A percentile compares a stretch with the other conserved stretches of the same genome.
Evolutionary conservation across 148 eudicot species (phyloP).

Genomic region (Fallopia convolvulus): DNA sequence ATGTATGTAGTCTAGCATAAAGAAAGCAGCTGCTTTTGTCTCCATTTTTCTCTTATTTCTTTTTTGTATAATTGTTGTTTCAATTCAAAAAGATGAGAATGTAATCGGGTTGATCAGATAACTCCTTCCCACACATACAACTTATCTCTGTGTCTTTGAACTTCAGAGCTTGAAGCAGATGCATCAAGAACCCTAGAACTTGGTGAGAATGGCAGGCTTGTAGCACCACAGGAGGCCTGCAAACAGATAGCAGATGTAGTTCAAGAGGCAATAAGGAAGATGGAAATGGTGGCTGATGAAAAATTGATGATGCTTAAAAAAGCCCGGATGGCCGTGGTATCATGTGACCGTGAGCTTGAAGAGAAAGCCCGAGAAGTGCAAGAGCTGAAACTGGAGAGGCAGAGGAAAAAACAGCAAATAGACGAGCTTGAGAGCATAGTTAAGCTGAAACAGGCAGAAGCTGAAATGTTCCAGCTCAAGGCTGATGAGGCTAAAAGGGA

Average conservation of each 20-base stretch:
- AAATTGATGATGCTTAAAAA: slow-evolving; percentile 45
- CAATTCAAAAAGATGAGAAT: not conserved
- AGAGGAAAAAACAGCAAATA: slow-evolving; percentile 39
- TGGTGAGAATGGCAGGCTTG: slow-evolving; percentile 26
- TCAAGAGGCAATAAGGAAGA: slow-evolving; percentile 48
- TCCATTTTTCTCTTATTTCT: not conserved
- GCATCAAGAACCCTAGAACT: slow-evolving; percentile 30
- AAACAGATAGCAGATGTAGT: slow-evolving; percentile 52
- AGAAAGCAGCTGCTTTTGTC: not conserved
- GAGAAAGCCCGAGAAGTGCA: slow-evolving; percentile 49
- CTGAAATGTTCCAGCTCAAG: slow-evolving; percentile 60
- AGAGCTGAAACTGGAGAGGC: slow-evolving; percentile 42
- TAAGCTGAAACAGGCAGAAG: slow-evolving; percentile 56
- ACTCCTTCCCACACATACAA: not conserved
- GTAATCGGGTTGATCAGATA: not conserved
- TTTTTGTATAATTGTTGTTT: not conserved
- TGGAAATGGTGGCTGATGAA: slow-evolving; percentile 60
- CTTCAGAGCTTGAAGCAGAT: slow-evolving; percentile 22
- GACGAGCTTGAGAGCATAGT: slow-evolving; percentile 56
- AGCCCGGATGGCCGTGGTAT: slow-evolving; percentile 34
- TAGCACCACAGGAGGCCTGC: slow-evolving; percentile 57
- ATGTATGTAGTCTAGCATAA: not conserved
- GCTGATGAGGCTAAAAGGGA: slow-evolving; percentile 54
- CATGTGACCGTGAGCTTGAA: slow-evolving; percentile 46
- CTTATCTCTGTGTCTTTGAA: not conserved